Conservation (phyloP, 352 stramenopile genomes). For the Globisporangium emineosum region DNA sequence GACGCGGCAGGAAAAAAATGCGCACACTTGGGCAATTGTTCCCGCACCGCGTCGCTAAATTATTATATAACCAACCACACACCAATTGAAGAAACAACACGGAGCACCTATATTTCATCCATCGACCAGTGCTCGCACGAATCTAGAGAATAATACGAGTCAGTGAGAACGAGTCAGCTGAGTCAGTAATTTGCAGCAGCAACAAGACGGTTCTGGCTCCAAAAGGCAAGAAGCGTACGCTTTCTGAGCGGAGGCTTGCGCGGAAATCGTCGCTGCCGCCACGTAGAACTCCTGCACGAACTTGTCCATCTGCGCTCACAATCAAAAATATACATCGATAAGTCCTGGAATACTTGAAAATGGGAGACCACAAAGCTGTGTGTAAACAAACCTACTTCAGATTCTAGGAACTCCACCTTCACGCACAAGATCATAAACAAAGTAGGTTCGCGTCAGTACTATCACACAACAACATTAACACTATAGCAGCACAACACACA, state of each 20-base stretch:
- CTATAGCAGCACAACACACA: neutral
- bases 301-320: slow-evolving; percentile 36
- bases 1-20: neutral
- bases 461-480: neutral
- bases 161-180: too few relatives aligned
- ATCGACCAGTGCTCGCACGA: slow-evolving; percentile 6
- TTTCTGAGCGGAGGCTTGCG: slow-evolving; percentile 37
- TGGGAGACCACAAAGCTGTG: neutral
- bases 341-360: neutral
- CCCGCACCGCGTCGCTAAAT: neutral
- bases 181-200: neutral
- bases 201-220: neutral
- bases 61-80: neutral
- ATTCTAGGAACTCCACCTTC: slow-evolving; percentile 23
- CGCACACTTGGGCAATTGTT: neutral
- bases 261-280: slow-evolving; percentile 41
- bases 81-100: too few relatives aligned
- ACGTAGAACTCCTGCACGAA: slow-evolving; percentile 69
- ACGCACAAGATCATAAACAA: neutral
- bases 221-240: slow-evolving; percentile 23
- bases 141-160: neutral
- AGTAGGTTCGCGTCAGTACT: neutral
- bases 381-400: slow-evolving; percentile 19
- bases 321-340: neutral
- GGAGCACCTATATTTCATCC: neutral